phyloP scores from a whole-genome alignment of 192 early-diverging fungal species.

The Lunasporangiospora selenospora region DNA sequence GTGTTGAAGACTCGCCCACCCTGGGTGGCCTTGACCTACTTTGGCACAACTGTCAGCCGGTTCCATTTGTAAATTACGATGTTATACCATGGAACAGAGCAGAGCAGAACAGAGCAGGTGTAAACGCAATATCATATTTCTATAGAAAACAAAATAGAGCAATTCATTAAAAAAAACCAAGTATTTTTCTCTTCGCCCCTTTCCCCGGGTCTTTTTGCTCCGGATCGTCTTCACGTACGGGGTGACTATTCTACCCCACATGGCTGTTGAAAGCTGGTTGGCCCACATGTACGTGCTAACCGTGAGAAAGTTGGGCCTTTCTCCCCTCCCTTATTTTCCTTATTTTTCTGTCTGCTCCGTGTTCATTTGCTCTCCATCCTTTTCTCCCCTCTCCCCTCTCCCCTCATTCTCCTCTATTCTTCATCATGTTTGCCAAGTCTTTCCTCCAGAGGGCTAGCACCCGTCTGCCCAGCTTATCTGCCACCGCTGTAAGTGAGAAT shows the following conservation, averaged over 20 bases:
- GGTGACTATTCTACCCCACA: no score
- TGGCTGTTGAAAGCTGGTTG: background rate
- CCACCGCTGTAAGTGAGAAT: slow-evolving; percentile 34
- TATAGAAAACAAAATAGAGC: no score
- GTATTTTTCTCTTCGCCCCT: no score
- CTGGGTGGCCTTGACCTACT: slow-evolving; percentile 40
- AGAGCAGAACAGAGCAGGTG: no score
- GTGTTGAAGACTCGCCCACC: slow-evolving; percentile 24
- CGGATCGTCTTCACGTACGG: no score
- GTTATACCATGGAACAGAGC: no score
- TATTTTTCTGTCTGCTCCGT: background rate
- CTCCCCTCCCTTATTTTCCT: slow-evolving; percentile 4
- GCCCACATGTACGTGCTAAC: no score
- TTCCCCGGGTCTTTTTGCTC: no score
- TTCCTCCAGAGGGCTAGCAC: slow-evolving; percentile 39
- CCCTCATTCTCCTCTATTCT: background rate
- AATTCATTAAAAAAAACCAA: no score
- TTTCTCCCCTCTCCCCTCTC: slow-evolving; percentile 1
- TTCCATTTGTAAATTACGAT: slow-evolving; percentile 23
- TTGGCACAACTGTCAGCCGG: slow-evolving; percentile 35
- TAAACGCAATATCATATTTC: no score
- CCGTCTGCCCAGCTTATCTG: slow-evolving; percentile 31
- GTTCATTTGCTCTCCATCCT: background rate
- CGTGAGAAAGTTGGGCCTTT: slow-evolving; percentile 14
- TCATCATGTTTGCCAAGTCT: slow-evolving; percentile 43